Percentiles rank a stretch among this genome's conserved stretches.
These are phyloP conservation scores for Kregervanrija pseudodelftensis DNA, from an alignment of 805 yeast genomes.

Conservation along the genomic window DNA sequence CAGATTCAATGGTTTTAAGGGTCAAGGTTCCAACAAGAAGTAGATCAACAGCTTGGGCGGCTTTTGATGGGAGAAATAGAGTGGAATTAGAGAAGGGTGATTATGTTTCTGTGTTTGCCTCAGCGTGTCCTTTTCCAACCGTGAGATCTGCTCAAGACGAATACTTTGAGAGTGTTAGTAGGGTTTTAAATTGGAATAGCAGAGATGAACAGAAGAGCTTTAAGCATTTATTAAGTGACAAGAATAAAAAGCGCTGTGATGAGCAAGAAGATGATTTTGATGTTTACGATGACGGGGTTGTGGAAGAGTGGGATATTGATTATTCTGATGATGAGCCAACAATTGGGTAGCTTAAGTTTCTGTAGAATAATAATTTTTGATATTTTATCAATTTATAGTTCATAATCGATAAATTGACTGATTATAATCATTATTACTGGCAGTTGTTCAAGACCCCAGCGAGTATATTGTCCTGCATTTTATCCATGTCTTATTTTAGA, in stretches of 20 bases:
- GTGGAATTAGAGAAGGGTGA: conserved; percentile 79
- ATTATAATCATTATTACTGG: background rate
- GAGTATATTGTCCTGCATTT: too few relatives aligned
- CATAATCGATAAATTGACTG: background rate
- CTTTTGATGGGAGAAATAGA: conserved; percentile 89
- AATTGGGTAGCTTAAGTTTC: too few relatives aligned
- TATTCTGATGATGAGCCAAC: conserved; percentile 20
- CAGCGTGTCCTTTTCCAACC: conserved; percentile 91
- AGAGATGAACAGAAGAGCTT: conserved; percentile 85
- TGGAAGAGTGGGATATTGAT: conserved; percentile 26
- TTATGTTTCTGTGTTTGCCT: conserved; percentile 76
- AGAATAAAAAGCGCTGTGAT: conserved; percentile 34
- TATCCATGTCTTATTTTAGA: too few relatives aligned
- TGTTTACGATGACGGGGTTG: conserved; percentile 7
- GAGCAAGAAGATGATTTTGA: conserved; percentile 6
- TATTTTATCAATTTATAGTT: conserved; percentile 10
- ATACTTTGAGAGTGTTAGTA: conserved; percentile 75
- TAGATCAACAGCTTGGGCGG: conserved; percentile 91
- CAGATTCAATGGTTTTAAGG: conserved; percentile 83
- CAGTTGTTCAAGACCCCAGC: too few relatives aligned
- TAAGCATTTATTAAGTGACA: conserved; percentile 49
- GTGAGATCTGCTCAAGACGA: conserved; percentile 69
- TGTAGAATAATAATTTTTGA: too few relatives aligned
- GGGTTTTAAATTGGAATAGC: conserved; percentile 90
- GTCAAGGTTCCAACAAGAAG: conserved; percentile 75